Evolutionary conservation across 306 rosid genomes (phyloP).

Genomic region (Clitoria ternatea): DNA sequence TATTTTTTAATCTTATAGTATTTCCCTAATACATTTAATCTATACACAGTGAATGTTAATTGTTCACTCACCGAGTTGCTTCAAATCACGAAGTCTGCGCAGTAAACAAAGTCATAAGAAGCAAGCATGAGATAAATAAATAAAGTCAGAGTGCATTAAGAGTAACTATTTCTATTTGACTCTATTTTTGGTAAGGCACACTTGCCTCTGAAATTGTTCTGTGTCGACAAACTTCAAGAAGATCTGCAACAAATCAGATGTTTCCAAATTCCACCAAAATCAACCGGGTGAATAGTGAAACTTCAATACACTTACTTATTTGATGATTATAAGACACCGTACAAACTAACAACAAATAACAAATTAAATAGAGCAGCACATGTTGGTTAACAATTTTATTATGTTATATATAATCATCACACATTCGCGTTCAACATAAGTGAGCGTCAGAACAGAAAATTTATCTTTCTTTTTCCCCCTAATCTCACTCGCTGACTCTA

Average conservation of each 20-base stretch:
- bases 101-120: not conserved
- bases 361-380: not conserved
- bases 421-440: not conserved
- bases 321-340: not conserved
- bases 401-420: not conserved
- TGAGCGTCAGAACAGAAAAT: not conserved
- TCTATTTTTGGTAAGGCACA: not conserved
- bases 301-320: not conserved
- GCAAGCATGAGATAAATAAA: not conserved
- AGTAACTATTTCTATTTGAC: not conserved
- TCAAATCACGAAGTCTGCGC: conserved; percentile 53
- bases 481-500: not conserved
- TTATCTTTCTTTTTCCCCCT: not conserved
- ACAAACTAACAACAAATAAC: not conserved
- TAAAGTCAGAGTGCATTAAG: not conserved
- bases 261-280: conserved; percentile 18
- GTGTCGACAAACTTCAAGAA: conserved; percentile 48
- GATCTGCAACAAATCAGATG: conserved; percentile 30
- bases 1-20: not conserved
- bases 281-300: not conserved
- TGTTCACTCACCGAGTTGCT: conserved; percentile 44
- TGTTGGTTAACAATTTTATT: not conserved
- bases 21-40: not conserved
- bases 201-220: conserved; percentile 56
- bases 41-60: not conserved